phyloP scores from a whole-genome alignment of 2,329 filamentous ascomycete genomes.

The Aspergillus aculeatus region DNA sequence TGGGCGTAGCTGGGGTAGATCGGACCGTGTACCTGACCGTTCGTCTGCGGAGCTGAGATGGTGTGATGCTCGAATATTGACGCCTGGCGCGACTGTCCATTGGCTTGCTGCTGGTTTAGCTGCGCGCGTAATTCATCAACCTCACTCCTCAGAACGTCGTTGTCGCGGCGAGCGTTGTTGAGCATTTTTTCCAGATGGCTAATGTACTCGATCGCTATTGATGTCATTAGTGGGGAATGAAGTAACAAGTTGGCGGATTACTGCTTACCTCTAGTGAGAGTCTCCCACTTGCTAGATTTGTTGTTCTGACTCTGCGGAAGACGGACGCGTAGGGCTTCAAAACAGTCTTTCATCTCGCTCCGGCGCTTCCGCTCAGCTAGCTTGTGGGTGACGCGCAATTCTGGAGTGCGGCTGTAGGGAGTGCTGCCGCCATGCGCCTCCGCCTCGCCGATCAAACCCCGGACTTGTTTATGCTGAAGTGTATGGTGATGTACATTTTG shows the following conservation, averaged over 20 bases:
- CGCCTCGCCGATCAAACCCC: constrained; percentile 47
- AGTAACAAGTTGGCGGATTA: background rate
- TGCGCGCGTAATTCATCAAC: constrained; percentile 42
- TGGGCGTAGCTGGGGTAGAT: constrained; percentile 32
- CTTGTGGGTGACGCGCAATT: constrained; percentile 51
- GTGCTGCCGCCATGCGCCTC: constrained; percentile 44
- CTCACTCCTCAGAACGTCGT: constrained; percentile 35
- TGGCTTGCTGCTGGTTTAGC: constrained; percentile 37
- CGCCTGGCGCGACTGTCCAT: constrained; percentile 30
- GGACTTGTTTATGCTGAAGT: constrained; percentile 50
- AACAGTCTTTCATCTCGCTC: constrained; percentile 54
- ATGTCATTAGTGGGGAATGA: constrained; percentile 14
- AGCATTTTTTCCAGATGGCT: constrained; percentile 43
- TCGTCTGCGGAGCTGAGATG: constrained; percentile 34
- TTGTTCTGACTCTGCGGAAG: constrained; percentile 49
- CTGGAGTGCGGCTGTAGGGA: constrained; percentile 51
- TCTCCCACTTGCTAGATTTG: constrained; percentile 55
- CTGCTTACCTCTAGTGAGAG: constrained; percentile 45
- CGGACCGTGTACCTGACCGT: constrained; percentile 33
- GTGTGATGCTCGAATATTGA: constrained; percentile 38
- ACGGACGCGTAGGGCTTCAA: constrained; percentile 46
- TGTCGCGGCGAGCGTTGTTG: constrained; percentile 39
- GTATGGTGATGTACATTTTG: constrained; percentile 50
- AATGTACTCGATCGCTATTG: constrained; percentile 50
- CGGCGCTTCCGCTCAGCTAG: constrained; percentile 52